Evolutionary conservation across 2,329 filamentous ascomycete species (phyloP).

Genomic region (Uncinocarpus reesii): DNA sequence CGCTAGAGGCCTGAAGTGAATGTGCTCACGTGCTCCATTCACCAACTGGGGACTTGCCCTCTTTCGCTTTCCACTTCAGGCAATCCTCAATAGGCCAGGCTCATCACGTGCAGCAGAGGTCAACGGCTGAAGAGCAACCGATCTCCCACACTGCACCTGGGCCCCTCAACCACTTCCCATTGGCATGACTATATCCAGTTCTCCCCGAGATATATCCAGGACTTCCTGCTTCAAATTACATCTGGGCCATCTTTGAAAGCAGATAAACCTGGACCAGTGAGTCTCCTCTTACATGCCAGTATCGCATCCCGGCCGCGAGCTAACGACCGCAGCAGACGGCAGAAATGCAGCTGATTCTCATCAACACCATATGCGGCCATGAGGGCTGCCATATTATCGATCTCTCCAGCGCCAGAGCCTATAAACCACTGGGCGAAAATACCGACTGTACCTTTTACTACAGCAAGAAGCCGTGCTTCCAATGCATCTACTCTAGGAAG

Average conservation of each 20-base stretch:
- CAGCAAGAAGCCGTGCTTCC: slow-evolving; percentile 9
- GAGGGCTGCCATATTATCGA: slow-evolving; percentile 7
- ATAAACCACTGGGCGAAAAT: slow-evolving; percentile 3
- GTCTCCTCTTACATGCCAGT: not conserved
- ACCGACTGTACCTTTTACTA: slow-evolving; percentile 6
- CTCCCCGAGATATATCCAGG: no score
- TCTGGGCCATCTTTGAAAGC: not conserved
- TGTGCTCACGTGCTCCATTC: not conserved
- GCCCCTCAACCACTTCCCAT: not conserved
- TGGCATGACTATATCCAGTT: no score
- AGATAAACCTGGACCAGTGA: not conserved
- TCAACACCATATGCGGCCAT: slow-evolving; percentile 8
- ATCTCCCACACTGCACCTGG: not conserved
- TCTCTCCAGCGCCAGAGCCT: not conserved
- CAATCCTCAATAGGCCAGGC: not conserved
- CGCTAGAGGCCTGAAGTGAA: not conserved
- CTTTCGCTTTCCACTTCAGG: not conserved
- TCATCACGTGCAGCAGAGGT: slow-evolving; percentile 2
- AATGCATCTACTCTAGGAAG: slow-evolving; percentile 7
- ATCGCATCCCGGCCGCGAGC: not conserved
- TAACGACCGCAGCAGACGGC: not conserved
- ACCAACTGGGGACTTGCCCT: not conserved
- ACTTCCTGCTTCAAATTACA: not conserved
- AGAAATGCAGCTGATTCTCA: slow-evolving; percentile 8
- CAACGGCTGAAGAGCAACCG: not conserved